A percentile compares a stretch with the other conserved stretches of the same genome.
Evolutionary conservation across 73 alveolate genomes (phyloP).

Genomic region (Paramecium biaurelia): DNA sequence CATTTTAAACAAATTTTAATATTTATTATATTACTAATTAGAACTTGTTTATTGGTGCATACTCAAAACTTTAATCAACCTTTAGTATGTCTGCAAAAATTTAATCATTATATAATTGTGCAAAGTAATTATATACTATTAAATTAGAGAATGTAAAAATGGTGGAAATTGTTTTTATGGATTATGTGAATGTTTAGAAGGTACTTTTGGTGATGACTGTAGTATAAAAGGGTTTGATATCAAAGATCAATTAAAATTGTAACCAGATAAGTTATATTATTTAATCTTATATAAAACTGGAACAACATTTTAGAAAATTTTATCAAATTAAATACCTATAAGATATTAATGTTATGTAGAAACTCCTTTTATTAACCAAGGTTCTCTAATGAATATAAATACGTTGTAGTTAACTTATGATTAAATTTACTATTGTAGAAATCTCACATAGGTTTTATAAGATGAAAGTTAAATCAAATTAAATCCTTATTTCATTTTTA

Average conservation of each 20-base stretch:
- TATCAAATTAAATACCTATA: neutral
- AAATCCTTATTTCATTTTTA: neutral
- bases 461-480: neutral
- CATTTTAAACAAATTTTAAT: neutral
- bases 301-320: neutral
- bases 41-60: neutral
- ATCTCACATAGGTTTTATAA: neutral
- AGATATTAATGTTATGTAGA: neutral
- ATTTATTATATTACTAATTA: neutral
- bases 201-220: neutral
- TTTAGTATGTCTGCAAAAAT: neutral
- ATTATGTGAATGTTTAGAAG: neutral
- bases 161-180: neutral
- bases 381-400: neutral
- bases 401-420: neutral
- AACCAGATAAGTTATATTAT: neutral
- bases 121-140: neutral
- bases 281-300: neutral
- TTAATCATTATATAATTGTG: neutral
- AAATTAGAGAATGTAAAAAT: neutral
- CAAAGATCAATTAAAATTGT: neutral
- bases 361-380: neutral
- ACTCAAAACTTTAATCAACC: neutral
- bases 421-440: neutral
- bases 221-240: neutral